Evolutionary conservation across 768 basidiomycete species (phyloP).

Genomic region (Chalciporus sphaerocephalus): DNA sequence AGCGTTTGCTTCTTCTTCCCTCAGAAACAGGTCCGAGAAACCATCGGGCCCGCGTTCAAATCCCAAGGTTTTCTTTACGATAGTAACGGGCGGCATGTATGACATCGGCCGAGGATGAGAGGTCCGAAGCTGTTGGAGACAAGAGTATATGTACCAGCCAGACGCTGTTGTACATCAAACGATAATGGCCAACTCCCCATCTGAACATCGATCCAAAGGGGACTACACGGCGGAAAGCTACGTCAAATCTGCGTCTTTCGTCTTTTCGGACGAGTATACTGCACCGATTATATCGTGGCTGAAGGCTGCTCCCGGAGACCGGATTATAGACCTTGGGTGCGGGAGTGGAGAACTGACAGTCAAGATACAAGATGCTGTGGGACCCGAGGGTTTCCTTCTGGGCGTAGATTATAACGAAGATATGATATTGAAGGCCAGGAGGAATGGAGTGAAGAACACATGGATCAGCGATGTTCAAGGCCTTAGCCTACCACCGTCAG

Average conservation of each 20-base stretch:
- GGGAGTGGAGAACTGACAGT: constrained; percentile 77
- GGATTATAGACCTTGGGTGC: constrained; percentile 75
- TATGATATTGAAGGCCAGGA: constrained; percentile 58
- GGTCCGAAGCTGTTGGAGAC: constrained; percentile 13
- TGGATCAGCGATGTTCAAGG: constrained; percentile 55
- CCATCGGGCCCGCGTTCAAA: too few species aligned
- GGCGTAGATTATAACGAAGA: constrained; percentile 67
- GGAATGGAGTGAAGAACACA: constrained; percentile 42
- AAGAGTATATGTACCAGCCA: constrained; percentile 2
- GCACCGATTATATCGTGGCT: constrained; percentile 57
- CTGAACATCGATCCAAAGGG: not conserved
- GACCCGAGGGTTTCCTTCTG: constrained; percentile 49
- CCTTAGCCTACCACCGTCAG: constrained; percentile 33
- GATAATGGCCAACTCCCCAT: constrained; percentile 9
- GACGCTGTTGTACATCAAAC: not conserved
- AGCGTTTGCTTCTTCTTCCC: too few species aligned
- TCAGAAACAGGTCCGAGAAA: not conserved
- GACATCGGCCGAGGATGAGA: constrained; percentile 21
- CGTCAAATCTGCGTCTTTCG: constrained; percentile 61
- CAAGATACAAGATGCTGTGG: constrained; percentile 52
- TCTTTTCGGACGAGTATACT: constrained; percentile 52
- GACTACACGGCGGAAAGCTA: constrained; percentile 63
- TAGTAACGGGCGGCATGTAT: too few species aligned
- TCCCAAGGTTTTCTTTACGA: too few species aligned
- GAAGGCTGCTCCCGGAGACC: constrained; percentile 59